These are phyloP conservation scores for Houttuynia cordata DNA, from an alignment of 164 flowering plant species.

Conservation along the genomic window DNA sequence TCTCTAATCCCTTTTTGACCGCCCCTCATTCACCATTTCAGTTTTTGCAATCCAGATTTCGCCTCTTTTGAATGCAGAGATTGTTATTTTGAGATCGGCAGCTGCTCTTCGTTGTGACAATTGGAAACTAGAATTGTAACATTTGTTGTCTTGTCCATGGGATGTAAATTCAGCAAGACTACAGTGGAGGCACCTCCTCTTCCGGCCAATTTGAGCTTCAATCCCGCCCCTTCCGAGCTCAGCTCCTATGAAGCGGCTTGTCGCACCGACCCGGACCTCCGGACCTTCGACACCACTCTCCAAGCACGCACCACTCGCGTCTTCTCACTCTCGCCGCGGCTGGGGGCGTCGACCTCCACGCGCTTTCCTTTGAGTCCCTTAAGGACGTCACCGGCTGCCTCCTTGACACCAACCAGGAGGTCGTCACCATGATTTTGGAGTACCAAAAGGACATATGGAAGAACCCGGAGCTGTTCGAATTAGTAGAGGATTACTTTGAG, in stretches of 20 bases:
- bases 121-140: no score
- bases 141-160: conserved; percentile 14
- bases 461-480: conserved; percentile 34
- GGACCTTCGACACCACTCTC: conserved; percentile 36
- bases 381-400: conserved; percentile 47
- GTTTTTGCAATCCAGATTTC: no score
- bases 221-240: conserved; percentile 23
- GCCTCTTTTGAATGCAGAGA: no score
- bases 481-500: conserved; percentile 73
- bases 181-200: conserved; percentile 13
- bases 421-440: conserved; percentile 46
- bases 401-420: conserved; percentile 72
- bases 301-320: conserved; percentile 46
- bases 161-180: conserved; percentile 17
- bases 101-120: no score
- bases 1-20: no score
- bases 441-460: conserved; percentile 66
- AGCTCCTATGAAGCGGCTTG: conserved; percentile 59
- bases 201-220: conserved; percentile 8
- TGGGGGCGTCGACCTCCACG: conserved; percentile 33
- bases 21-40: no score
- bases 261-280: conserved; percentile 42
- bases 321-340: conserved; percentile 31
- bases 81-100: no score
- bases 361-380: conserved; percentile 62